phyloP scores from a whole-genome alignment of 805 yeast genomes.

The Ogataea ganodermae region DNA sequence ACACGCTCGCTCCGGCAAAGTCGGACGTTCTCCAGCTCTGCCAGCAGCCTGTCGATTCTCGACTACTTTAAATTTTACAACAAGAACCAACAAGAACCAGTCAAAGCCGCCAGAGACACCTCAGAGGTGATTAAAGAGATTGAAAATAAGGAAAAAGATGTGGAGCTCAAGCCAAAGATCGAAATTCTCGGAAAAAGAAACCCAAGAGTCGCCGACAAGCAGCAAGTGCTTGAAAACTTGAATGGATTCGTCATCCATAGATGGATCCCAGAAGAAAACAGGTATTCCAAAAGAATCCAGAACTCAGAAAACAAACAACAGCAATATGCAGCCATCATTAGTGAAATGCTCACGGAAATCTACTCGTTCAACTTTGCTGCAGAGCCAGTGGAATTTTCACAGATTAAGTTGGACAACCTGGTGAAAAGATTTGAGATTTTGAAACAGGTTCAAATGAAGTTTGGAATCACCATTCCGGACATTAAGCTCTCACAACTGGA shows the following conservation, averaged over 20 bases:
- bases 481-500: slow-evolving; percentile 44
- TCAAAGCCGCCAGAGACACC: slow-evolving; percentile 26
- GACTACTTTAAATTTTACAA: slow-evolving; percentile 38
- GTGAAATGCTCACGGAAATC: slow-evolving; percentile 18
- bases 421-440: slow-evolving; percentile 48
- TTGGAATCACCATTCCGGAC: slow-evolving; percentile 59
- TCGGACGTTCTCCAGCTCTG: slow-evolving; percentile 19
- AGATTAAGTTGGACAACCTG: slow-evolving; percentile 41
- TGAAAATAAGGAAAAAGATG: slow-evolving; percentile 24
- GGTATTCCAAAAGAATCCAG: slow-evolving; percentile 15
- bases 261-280: slow-evolving; percentile 35
- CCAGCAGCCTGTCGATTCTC: slow-evolving; percentile 25
- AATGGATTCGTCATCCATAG: slow-evolving; percentile 33
- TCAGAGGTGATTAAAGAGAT: slow-evolving; percentile 33
- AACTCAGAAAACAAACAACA: slow-evolving; percentile 3
- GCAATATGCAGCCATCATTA: slow-evolving; percentile 18
- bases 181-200: slow-evolving; percentile 35
- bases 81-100: slow-evolving; percentile 23
- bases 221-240: slow-evolving; percentile 24
- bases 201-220: slow-evolving; percentile 28
- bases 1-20: slow-evolving; percentile 3
- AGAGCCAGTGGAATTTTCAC: neutral
- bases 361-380: slow-evolving; percentile 14
- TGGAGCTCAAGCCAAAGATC: slow-evolving; percentile 20
- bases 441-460: slow-evolving; percentile 48